Evolutionary conservation across 331 rosid genomes (phyloP).

Genomic region (Erythrophleum ivorense): DNA sequence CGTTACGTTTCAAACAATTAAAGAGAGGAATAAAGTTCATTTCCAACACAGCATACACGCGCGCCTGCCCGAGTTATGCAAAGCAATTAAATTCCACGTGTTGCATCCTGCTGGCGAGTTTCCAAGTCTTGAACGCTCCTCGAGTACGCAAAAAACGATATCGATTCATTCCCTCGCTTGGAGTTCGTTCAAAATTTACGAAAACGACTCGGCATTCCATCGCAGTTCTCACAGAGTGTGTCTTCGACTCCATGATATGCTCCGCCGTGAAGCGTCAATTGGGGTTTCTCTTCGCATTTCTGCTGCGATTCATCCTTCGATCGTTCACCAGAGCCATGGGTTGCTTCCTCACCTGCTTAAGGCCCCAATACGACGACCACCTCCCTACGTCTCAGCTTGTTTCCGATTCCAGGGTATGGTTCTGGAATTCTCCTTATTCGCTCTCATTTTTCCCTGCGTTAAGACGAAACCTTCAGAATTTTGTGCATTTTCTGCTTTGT

Average conservation of each 20-base stretch:
- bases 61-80: too few species aligned
- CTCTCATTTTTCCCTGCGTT: too few species aligned
- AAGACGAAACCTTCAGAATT: neutral
- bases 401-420: neutral
- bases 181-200: neutral
- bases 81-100: neutral
- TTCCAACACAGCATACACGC: too few species aligned
- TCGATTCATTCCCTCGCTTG: neutral
- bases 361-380: conserved; percentile 52
- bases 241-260: conserved; percentile 57
- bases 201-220: neutral
- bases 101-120: neutral
- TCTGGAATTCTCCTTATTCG: neutral
- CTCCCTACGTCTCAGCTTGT: conserved; percentile 39
- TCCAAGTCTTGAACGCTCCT: too few species aligned
- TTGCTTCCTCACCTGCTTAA: conserved; percentile 81
- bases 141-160: neutral
- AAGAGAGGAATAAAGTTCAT: neutral
- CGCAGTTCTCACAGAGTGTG: neutral
- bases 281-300: conserved; percentile 40
- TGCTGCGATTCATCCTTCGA: conserved; percentile 54
- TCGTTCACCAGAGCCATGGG: conserved; percentile 74
- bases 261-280: conserved; percentile 43
- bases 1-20: neutral
- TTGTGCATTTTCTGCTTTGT: neutral